Base-by-base conservation (phyloP, 257 asterid genomes). In the Solanum chilense region DNA sequence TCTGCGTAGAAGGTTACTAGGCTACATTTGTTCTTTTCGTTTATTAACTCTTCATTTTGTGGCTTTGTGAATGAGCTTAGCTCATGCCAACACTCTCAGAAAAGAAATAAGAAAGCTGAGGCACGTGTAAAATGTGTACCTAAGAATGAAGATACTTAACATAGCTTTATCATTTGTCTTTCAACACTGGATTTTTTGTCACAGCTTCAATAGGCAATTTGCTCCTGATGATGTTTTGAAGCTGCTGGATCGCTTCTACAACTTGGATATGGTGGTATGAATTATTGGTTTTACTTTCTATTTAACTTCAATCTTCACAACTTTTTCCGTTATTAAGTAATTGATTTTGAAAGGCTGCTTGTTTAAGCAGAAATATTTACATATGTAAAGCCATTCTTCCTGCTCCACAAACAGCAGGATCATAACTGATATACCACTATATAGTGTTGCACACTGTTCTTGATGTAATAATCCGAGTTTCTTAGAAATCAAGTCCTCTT, bases 191-290 rank as follows among this genome's bases (percentile, higher is more conserved):
- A 2, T 39, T 76, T 82, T 88, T 64, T 11, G 9, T 71, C 88
- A 90, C 96, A 97, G 99, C 90, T 95, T 96, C 90, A 94, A 93
- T 85, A 94, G 94, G 35, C 91, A 95, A 20, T 95, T 97, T 84
- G 88, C 96, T 90, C 90, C 96, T 62, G 97, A 93, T 49, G 99
- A 96, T 76, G 93, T 97, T 89, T 90, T 97, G 90, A 94, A 95
- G 93, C 89, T 97, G 93, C 91, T 97, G 86, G 98, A 94, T 47
- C 97, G 98, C 41, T 97, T 97, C 91, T 97, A 93, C 92, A 93
- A 97, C 94, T 90, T 97, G 94, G 99, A 97, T 85, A 92, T 94
- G 99, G 92, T 97, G 97, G 99, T 97, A 91, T n/a, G 95, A 23
- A 52, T 62, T 70, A 71, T 80, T 45, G 45, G 31, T 49, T 81